These are phyloP conservation scores for Cystofilobasidium capitatum DNA, from an alignment of 768 basidiomycete species.

Conservation along the genomic window DNA sequence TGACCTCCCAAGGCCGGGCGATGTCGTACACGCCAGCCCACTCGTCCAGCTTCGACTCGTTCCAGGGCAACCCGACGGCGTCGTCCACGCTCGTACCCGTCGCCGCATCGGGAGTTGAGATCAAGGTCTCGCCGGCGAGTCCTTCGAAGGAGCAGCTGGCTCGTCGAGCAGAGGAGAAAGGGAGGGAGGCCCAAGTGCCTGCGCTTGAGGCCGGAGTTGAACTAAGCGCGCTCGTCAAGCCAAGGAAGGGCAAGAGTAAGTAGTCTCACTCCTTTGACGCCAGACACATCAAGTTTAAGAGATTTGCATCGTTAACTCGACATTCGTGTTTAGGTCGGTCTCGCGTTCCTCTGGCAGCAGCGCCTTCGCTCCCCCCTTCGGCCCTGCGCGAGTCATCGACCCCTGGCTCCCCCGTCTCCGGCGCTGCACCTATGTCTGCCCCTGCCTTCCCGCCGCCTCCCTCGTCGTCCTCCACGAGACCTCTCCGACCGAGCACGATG, in stretches of 20 bases:
- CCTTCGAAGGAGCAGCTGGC: background rate
- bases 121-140: background rate
- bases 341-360: no score
- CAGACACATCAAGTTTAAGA: no score
- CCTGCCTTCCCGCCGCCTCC: no score
- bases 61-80: background rate
- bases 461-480: no score
- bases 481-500: constrained; percentile 1
- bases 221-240: background rate
- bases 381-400: no score
- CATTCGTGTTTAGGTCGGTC: no score
- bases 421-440: no score
- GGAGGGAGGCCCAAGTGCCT: background rate
- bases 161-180: background rate
- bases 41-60: background rate
- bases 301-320: no score
- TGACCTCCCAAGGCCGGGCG: background rate
- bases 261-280: no score
- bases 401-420: no score
- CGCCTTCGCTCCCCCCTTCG: no score
- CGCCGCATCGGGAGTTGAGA: background rate
- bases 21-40: background rate
- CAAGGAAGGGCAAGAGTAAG: constrained; percentile 1
- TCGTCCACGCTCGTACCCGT: background rate
- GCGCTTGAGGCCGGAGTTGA: background rate